Percentiles rank a stretch among this genome's conserved stretches.
phyloP scores from a whole-genome alignment of 768 basidiomycete species.

The Lyophyllum decastes region DNA sequence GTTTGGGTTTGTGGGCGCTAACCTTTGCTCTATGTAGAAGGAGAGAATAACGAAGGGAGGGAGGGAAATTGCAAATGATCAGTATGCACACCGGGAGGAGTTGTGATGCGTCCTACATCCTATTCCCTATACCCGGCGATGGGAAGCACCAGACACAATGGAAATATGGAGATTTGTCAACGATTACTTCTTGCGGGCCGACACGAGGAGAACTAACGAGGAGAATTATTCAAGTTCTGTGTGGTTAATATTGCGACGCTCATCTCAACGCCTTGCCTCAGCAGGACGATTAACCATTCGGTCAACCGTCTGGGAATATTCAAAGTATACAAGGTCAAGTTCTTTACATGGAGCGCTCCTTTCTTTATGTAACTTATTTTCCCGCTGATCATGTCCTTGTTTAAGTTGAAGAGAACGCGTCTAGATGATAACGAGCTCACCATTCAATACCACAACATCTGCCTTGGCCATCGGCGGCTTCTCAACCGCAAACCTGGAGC shows the following conservation, averaged over 20 bases:
- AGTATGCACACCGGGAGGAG: background rate
- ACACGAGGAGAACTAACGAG: no score
- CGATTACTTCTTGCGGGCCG: background rate
- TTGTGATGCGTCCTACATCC: background rate
- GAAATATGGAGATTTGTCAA: background rate
- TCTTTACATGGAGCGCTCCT: no score
- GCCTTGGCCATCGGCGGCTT: no score
- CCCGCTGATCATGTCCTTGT: no score
- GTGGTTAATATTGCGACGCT: background rate
- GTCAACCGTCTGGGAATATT: no score
- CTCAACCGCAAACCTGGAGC: background rate
- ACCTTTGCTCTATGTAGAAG: background rate
- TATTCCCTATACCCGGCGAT: background rate
- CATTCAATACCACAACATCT: no score
- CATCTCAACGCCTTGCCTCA: background rate
- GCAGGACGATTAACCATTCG: no score
- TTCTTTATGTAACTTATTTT: no score
- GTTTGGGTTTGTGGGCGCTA: background rate
- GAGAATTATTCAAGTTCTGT: background rate
- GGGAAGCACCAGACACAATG: background rate
- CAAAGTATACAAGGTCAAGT: no score
- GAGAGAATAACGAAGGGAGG: background rate
- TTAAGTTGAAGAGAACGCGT: no score
- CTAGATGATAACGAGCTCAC: no score
- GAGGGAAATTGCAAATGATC: background rate